Base-by-base conservation (phyloP, 1,284 basidiomycete species). In the Ceratobasidium sp. region DNA sequence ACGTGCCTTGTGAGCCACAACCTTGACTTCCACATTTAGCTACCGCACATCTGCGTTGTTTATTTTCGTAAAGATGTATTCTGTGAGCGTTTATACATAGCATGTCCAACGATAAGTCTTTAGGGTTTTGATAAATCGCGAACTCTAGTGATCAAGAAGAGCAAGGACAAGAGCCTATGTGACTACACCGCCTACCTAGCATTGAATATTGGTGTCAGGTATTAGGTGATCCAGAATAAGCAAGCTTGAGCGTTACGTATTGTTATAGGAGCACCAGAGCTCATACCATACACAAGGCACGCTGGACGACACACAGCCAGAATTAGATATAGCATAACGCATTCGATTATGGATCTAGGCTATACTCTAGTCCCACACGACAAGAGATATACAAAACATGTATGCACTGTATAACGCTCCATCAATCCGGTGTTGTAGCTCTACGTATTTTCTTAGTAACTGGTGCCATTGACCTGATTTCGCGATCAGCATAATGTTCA, bases 381-480 rank as follows among this genome's bases (percentile, higher is more conserved):
- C 31, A 69, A 58, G 53, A 69, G 53, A 69, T 42, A 49, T 39
- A 58, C 37, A 69, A 53, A 69, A 33, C 31, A 23, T 69, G 35
- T 69, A 11, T 23, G 58, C 56, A 39, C 47, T n/a, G 33, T 39
- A 39, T 69, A 56, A 42, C 35, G 26, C 26, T 58, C 56, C 67
- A 58, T 69, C 37, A n/a, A 28, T 11, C 67, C 47, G 8, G 17
- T 61, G 33, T 61, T 23, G 58, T 61, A 61, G 39, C 23, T 61
- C 69, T 51, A 47, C n/a, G n/a, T n/a, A n/a, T 56, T 58, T 66
- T 65, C 56, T 31, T 47, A 77, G 61, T 79, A 79, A 49, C 77
- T 78, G 42, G 67, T 77, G 26, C 77, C 77, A 51, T 79, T 79
- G 28, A 79, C 77, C 78, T 79, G 28, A 23, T 15, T 28, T 17